These are phyloP conservation scores for Saccharum hybrid DNA, from an alignment of 202 grass and related monocot species.

Conservation along the genomic window DNA sequence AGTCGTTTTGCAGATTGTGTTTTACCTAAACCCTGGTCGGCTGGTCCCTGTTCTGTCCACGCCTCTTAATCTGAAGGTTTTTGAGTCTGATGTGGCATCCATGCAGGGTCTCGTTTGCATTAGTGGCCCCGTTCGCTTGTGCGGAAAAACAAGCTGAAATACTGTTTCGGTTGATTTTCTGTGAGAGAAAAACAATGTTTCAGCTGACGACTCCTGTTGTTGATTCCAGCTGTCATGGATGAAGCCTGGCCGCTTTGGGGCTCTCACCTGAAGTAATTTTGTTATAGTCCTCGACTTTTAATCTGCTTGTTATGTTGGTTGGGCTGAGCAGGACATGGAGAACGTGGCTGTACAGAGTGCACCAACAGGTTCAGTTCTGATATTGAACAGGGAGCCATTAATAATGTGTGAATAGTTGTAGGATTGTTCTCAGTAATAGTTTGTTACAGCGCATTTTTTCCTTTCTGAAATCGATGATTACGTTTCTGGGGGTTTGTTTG, in stretches of 20 bases:
- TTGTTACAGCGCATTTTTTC: neutral
- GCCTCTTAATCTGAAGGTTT: neutral
- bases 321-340: conserved; percentile 1
- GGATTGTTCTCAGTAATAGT: conserved; percentile 6
- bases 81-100: neutral
- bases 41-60: neutral
- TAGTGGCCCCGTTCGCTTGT: neutral
- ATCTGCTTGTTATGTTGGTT: neutral
- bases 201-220: neutral
- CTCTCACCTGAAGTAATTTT: neutral
- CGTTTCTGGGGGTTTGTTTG: conserved; percentile 1
- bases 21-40: too few relatives aligned
- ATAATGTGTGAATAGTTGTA: neutral
- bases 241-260: neutral
- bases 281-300: neutral
- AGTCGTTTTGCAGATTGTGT: too few relatives aligned
- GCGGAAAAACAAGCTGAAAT: too few relatives aligned
- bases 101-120: neutral
- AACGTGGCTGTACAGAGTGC: conserved; percentile 33
- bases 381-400: conserved; percentile 17
- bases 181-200: too few relatives aligned
- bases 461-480: neutral
- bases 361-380: neutral
- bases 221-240: neutral
- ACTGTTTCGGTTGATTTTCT: too few relatives aligned